Base-by-base conservation (phyloP, 495 filamentous ascomycete genomes). In the Xylaria grammica region DNA sequence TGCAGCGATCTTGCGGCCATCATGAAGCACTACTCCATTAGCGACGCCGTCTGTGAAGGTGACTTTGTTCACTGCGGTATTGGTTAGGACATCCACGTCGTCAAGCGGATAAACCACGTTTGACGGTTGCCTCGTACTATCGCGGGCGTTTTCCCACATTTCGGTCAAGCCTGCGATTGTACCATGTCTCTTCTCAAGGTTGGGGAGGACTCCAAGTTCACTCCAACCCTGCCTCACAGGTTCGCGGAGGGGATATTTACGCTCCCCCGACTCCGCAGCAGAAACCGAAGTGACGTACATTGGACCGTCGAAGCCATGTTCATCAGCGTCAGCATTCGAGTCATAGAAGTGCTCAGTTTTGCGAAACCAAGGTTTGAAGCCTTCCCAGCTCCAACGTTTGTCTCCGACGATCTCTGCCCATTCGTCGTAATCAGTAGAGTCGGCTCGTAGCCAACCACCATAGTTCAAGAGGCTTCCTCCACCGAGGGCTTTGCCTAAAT, bases 401-500 rank as follows among this genome's bases (percentile, higher is more conserved):
- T 81, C 75, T 9, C 68, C 66, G 8, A 76, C 75, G 2, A 69
- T 15, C 32, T 69, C 51, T 32, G 67, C 79, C 80, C 80, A 81
- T 17, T 63, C 66, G 19, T 80, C 73, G 46, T 80, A 81, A 55
- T 82, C 77, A 1, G 30, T 53, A 20, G 65, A 65, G 59, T 74
- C 70, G 5, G 75, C 78, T 2, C 76, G 72, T 10, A 72, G 67
- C 78, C 76, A 81, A 4, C 51, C 68, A 15, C 69, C 76, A 49
- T 71, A 76, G 66, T 79, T 79, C 36, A 75, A 63, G 9, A 70
- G 62, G 29, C 67, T 73, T 24, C 54, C 67, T 63, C 79, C 78
- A 0, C 69, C 67, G 4, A 82, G 71, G 7, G 60, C 74, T 50
- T 81, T 78, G 11, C 76, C 79, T 1, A 74, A 64, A n/a, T 51